phyloP scores from a whole-genome alignment of 768 basidiomycete species.

The Pleurotus citrinopileatus region DNA sequence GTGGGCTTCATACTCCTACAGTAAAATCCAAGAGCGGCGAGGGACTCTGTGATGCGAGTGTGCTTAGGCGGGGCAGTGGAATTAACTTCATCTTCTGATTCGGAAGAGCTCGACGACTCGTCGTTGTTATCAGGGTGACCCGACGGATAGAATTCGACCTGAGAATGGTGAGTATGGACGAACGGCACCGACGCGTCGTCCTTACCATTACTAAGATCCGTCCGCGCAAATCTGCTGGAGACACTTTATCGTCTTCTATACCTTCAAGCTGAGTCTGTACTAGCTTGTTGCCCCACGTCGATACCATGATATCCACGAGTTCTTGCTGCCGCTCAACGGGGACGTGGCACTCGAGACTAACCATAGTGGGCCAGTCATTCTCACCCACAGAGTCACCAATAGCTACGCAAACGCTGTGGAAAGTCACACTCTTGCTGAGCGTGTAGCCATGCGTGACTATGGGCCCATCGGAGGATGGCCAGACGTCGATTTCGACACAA shows the following conservation, averaged over 20 bases:
- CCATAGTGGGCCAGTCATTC: constrained; percentile 53
- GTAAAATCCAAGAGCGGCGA: constrained; percentile 58
- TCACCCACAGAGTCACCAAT: constrained; percentile 42
- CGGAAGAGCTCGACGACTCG: constrained; percentile 24
- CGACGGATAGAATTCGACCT: constrained; percentile 57
- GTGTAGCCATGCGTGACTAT: constrained; percentile 65
- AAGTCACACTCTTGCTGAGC: constrained; percentile 48
- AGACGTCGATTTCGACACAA: constrained; percentile 70
- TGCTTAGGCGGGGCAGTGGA: constrained; percentile 14
- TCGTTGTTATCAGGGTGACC: constrained; percentile 19
- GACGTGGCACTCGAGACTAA: constrained; percentile 65
- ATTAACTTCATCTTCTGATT: constrained; percentile 24
- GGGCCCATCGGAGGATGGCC: constrained; percentile 51
- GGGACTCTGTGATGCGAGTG: constrained; percentile 42
- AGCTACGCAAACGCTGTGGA: constrained; percentile 49
- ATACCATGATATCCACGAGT: constrained; percentile 50
- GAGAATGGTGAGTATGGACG: too few species aligned
- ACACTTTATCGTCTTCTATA: constrained; percentile 31
- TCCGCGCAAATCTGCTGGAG: constrained; percentile 47
- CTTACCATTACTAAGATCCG: constrained; percentile 58
- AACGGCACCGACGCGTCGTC: too few species aligned
- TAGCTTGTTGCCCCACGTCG: constrained; percentile 50
- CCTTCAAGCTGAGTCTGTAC: constrained; percentile 38
- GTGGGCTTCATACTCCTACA: constrained; percentile 60
- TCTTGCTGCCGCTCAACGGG: constrained; percentile 45